Evolutionary conservation across 2,329 filamentous ascomycete species (phyloP), one percentile per base, ranked within the genome.

Genomic region (Hypoxylon sp.): DNA sequence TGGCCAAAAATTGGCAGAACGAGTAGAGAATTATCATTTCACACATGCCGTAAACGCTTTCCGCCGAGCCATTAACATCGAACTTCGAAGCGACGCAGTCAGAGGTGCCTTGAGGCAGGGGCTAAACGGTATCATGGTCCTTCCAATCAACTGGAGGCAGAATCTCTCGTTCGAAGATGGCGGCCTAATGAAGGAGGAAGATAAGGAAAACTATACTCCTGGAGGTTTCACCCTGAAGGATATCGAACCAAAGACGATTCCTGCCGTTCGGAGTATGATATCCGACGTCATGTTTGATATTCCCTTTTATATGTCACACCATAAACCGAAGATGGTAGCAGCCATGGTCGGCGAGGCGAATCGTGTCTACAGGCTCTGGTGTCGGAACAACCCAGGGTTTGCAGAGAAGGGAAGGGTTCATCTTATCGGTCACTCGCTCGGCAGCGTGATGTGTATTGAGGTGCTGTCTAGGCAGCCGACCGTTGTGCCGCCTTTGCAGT

Each of bases 221-320:
- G 84, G 88, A 32, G 90, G 90, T 41, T 87, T 86, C 72, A 78
- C 81, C 0, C 84, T 99, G 13, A 92, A 94, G 73, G 94, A 98
- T 73, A 98, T 99, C 71, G 97, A 97, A 4, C 94, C 94, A 0
- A 88, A 90, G 45, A 96, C 93, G 0, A 93, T 99, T 30, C 94
- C 95, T 0, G 94, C 93, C 0, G 91, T 99, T n/a, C 90, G 96
- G 49, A 93, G 92, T 75, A 89, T 99, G 77, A 97, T 99, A 67
- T 97, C 93, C 45, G 96, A 99, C 78, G 93, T 99, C 73, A 98
- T 99, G 93, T 91, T 98, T 53, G 96, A 99, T 77, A 95, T 99
- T 53, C 96, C 96, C 0, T 98, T 97, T 77, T 99, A 98, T 81
- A 90, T 99, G 81, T 98, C 95, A 0, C 92, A 97, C 65, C 95